A percentile compares a stretch with the other conserved stretches of the same genome.
phyloP scores from a whole-genome alignment of 2,329 filamentous ascomycete species.

The Colletotrichum musae region DNA sequence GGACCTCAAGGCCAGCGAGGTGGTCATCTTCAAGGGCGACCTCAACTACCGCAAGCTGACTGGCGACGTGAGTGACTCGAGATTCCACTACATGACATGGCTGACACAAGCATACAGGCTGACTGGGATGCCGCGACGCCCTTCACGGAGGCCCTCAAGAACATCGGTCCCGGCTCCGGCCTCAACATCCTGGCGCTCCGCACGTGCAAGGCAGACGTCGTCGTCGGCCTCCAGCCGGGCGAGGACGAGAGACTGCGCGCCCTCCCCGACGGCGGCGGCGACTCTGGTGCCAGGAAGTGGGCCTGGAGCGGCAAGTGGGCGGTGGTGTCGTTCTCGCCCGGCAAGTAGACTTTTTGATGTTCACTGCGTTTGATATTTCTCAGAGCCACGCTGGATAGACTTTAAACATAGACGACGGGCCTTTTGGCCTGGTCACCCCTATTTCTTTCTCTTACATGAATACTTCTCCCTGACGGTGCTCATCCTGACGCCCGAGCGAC shows the following conservation, averaged over 20 bases:
- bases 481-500: background rate
- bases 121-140: conserved; percentile 90
- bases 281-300: conserved; percentile 83
- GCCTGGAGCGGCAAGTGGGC: conserved; percentile 98
- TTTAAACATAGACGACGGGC: conserved; percentile 3
- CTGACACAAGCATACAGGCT: conserved; percentile 61
- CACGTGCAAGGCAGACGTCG: conserved; percentile 97
- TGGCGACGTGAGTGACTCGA: conserved; percentile 77
- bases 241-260: conserved; percentile 85
- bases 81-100: too few relatives aligned
- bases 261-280: conserved; percentile 78
- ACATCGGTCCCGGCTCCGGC: conserved; percentile 84
- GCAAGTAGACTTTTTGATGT: conserved; percentile 33
- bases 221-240: conserved; percentile 87
- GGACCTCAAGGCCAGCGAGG: conserved; percentile 85
- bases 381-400: conserved; percentile 28
- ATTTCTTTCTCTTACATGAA: background rate
- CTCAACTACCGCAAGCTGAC: conserved; percentile 96
- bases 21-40: conserved; percentile 98
- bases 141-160: conserved; percentile 87
- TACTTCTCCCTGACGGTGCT: background rate
- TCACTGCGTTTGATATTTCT: background rate
- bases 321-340: conserved; percentile 81
- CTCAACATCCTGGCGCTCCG: conserved; percentile 88
- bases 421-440: background rate